Conservation (phyloP, 1,139 yeast genomes). For the Protomyces inouyei region DNA sequence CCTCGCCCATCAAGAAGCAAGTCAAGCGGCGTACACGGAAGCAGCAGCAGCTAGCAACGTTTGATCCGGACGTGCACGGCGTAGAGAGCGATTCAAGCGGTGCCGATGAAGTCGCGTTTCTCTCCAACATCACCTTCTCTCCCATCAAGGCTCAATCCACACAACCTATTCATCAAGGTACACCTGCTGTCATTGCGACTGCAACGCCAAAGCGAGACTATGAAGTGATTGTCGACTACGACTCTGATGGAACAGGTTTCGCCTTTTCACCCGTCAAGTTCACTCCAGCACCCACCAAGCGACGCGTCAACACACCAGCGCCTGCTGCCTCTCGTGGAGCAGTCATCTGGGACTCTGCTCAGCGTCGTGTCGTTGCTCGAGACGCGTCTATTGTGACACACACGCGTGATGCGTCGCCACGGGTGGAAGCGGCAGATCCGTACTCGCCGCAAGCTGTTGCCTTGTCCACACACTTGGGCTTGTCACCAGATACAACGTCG, state of each 20-base stretch:
- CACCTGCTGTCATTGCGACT: not conserved
- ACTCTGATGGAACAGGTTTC: constrained; percentile 17
- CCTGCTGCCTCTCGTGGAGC: not conserved
- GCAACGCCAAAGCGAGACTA: not conserved
- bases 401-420: not conserved
- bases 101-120: constrained; percentile 10
- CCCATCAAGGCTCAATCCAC: not conserved
- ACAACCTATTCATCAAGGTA: too few species aligned
- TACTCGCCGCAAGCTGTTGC: not conserved
- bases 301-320: not conserved
- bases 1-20: not conserved
- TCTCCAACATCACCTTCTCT: constrained; percentile 2
- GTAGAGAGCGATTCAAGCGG: not conserved
- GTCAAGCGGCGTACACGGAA: not conserved
- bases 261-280: constrained; percentile 23
- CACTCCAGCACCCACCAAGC: constrained; percentile 3
- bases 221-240: constrained; percentile 18
- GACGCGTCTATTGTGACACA: not conserved
- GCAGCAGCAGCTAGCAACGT: not conserved
- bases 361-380: not conserved
- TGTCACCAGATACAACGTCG: not conserved
- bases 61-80: constrained; percentile 16
- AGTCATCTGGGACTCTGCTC: not conserved
- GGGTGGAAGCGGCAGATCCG: not conserved
- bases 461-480: not conserved